A percentile compares a stretch with the other conserved stretches of the same genome.
These are phyloP conservation scores for Marvania coccoides DNA, from an alignment of 139 green algal species.

Conservation along the genomic window DNA sequence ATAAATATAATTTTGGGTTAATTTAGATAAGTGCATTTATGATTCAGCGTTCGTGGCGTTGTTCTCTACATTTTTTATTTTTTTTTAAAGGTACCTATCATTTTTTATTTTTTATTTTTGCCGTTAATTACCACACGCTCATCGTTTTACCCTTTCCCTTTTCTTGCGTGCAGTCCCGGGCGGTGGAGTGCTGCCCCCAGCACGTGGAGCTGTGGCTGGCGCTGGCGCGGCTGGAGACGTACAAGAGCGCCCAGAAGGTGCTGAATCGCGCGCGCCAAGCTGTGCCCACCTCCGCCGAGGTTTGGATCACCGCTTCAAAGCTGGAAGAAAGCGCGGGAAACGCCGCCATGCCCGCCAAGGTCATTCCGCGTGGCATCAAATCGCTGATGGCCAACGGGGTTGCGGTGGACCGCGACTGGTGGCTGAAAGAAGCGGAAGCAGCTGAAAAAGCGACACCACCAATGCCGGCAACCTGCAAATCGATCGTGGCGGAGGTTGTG, in stretches of 20 bases:
- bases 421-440: constrained; percentile 80
- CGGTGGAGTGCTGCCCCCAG: constrained; percentile 95
- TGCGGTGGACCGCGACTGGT: constrained; percentile 86
- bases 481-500: constrained; percentile 73
- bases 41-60: not conserved
- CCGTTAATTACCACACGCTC: not conserved
- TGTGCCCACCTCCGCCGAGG: constrained; percentile 73
- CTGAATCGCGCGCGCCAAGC: constrained; percentile 91
- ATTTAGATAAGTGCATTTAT: not conserved
- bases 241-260: constrained; percentile 90
- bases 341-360: constrained; percentile 62
- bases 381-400: constrained; percentile 68
- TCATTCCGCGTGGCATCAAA: constrained; percentile 62
- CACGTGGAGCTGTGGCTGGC: constrained; percentile 97
- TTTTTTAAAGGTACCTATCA: not conserved
- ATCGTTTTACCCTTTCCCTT: not conserved
- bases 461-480: constrained; percentile 57
- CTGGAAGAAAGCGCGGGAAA: constrained; percentile 92
- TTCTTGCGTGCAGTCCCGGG: constrained; percentile 61
- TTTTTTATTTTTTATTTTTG: not conserved
- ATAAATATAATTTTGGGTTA: not conserved
- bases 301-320: constrained; percentile 94
- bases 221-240: constrained; percentile 86
- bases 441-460: constrained; percentile 59
- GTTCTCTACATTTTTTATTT: not conserved